phyloP scores from a whole-genome alignment of 768 basidiomycete genomes.

The Calocera viscosa region DNA sequence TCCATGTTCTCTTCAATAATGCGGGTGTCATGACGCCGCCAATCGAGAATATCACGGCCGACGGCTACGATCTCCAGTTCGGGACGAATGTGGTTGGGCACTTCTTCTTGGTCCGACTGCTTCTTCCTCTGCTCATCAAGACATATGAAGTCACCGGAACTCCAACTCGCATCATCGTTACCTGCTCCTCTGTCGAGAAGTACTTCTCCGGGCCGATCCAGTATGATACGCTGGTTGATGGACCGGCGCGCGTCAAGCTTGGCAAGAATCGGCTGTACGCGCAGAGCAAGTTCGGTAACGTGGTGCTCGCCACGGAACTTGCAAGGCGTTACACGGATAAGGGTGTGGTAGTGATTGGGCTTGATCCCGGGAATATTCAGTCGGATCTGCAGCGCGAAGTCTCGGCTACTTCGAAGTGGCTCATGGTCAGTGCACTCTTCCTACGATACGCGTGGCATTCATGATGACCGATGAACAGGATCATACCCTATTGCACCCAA shows the following conservation, averaged over 20 bases:
- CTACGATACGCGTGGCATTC: background rate
- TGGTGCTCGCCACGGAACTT: slow-evolving; percentile 10
- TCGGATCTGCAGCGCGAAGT: slow-evolving; percentile 7
- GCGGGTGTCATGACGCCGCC: slow-evolving; percentile 33
- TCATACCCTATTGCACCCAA: background rate
- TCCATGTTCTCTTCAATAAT: slow-evolving; percentile 42
- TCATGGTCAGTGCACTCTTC: background rate
- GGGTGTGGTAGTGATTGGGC: slow-evolving; percentile 10
- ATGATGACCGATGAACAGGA: background rate
- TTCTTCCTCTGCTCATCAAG: slow-evolving; percentile 10
- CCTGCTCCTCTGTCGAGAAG: slow-evolving; percentile 1
- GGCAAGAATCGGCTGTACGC: background rate
- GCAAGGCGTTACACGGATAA: slow-evolving; percentile 12
- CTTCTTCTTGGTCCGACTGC: slow-evolving; percentile 12
- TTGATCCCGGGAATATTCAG: slow-evolving; percentile 12
- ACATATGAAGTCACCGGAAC: background rate
- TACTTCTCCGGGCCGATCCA: background rate
- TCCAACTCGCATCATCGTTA: background rate
- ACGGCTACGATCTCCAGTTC: slow-evolving; percentile 32
- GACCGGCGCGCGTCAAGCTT: background rate
- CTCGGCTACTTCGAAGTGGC: background rate
- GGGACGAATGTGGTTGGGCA: slow-evolving; percentile 13
- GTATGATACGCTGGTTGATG: background rate
- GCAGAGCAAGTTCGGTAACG: slow-evolving; percentile 11
- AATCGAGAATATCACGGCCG: slow-evolving; percentile 25